Percentiles rank a stretch among this genome's conserved stretches.
Conservation (phyloP, 108 stramenopile species). For the Seminavis robusta region DNA sequence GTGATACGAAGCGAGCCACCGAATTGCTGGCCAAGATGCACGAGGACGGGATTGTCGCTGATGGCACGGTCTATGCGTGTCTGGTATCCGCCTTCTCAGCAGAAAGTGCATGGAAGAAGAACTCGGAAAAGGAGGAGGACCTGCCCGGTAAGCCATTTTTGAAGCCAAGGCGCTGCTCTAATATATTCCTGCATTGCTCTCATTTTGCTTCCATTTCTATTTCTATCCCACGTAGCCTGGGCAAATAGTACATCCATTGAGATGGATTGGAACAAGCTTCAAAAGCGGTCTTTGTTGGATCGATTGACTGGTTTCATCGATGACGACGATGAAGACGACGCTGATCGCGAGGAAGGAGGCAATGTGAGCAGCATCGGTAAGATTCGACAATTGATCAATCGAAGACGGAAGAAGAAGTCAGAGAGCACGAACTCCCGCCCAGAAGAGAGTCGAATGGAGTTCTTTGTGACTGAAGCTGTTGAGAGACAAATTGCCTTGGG, state of each 20-base stretch:
- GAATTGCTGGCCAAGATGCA: constrained; percentile 76
- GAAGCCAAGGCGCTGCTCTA: not conserved
- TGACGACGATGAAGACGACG: constrained; percentile 45
- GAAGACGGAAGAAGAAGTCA: not conserved
- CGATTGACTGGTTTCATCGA: constrained; percentile 40
- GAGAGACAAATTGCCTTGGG: constrained; percentile 72
- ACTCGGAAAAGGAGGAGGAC: constrained; percentile 56
- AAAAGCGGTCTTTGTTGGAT: constrained; percentile 72
- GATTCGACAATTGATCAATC: constrained; percentile 1
- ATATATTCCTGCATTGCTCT: not conserved
- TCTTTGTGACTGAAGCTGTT: constrained; percentile 71
- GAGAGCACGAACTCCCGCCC: not conserved
- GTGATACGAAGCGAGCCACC: constrained; percentile 78
- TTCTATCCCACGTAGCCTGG: constrained; percentile 44
- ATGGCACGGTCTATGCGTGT: constrained; percentile 81
- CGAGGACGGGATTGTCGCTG: constrained; percentile 85
- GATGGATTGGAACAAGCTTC: constrained; percentile 85
- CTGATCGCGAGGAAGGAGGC: constrained; percentile 28
- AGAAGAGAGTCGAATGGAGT: constrained; percentile 38
- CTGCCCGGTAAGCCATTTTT: constrained; percentile 51
- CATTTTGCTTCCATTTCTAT: not conserved
- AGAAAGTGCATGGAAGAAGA: constrained; percentile 72
- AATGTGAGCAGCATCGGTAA: constrained; percentile 1
- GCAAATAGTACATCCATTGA: constrained; percentile 82
- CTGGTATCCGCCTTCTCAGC: constrained; percentile 81